Conservation (phyloP, 2,329 filamentous ascomycete species). For the Fusarium poae region DNA sequence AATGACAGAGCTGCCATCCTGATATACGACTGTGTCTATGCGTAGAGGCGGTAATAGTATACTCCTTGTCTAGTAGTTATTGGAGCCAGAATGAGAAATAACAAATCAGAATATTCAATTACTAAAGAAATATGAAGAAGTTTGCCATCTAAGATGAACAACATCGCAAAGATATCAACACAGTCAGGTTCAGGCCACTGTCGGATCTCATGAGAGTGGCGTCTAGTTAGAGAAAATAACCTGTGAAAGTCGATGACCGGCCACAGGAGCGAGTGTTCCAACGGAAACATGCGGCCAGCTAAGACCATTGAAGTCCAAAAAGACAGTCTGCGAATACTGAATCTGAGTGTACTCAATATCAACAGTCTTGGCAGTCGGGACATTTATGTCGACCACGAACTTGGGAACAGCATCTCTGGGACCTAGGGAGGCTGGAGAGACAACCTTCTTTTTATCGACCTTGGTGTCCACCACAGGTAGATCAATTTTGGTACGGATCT, state of each 20-base stretch:
- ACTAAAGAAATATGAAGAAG: not conserved
- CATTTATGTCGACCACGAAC: conserved; percentile 26
- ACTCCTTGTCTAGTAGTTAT: too few species aligned
- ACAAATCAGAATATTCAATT: not conserved
- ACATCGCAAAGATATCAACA: not conserved
- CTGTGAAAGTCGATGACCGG: conserved; percentile 2
- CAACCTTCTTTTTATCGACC: conserved; percentile 5
- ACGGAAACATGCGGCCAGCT: conserved; percentile 34
- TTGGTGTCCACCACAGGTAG: conserved; percentile 4
- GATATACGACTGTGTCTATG: too few species aligned
- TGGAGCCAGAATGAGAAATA: too few species aligned
- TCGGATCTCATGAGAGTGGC: not conserved
- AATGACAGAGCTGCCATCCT: too few species aligned
- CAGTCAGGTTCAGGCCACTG: too few species aligned
- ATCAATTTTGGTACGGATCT: conserved; percentile 35
- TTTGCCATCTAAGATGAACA: not conserved
- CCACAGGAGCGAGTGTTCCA: conserved; percentile 34
- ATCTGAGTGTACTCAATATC: not conserved
- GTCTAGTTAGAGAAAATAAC: conserved; percentile 7
- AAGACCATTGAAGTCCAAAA: conserved; percentile 1
- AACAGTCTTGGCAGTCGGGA: conserved; percentile 28
- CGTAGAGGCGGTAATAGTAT: too few species aligned
- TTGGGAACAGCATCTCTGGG: conserved; percentile 32
- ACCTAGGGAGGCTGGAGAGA: conserved; percentile 14
- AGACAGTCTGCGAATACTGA: conserved; percentile 10